phyloP scores from a whole-genome alignment of 305 asterid genomes.

The Galium porrigens region DNA sequence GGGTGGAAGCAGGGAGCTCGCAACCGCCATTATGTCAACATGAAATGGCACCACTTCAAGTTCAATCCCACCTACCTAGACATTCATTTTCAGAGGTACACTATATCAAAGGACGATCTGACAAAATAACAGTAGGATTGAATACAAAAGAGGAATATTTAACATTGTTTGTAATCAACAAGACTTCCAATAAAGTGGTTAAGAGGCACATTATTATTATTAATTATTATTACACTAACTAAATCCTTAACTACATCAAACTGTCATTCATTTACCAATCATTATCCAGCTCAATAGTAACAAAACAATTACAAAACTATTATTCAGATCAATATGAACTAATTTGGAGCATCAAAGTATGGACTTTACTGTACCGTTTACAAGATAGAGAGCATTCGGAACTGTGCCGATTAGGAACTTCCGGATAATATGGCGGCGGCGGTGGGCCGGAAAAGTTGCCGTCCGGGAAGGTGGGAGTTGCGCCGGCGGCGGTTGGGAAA shows the following conservation, averaged over 20 bases:
- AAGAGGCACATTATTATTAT: not conserved
- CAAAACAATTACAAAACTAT: not conserved
- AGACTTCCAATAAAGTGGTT: not conserved
- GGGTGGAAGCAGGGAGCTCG: conserved; percentile 26
- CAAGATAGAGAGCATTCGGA: not conserved
- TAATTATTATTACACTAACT: not conserved
- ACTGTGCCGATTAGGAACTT: not conserved
- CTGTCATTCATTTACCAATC: not conserved
- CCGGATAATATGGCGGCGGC: not conserved
- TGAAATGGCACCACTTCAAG: conserved; percentile 14
- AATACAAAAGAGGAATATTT: not conserved
- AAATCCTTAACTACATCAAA: not conserved
- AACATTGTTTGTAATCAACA: not conserved
- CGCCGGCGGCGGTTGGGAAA: not conserved
- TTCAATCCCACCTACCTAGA: conserved; percentile 5
- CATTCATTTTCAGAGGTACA: conserved; percentile 9
- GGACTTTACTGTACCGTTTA: not conserved
- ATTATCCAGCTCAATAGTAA: not conserved
- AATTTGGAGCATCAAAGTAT: not conserved
- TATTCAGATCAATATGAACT: not conserved
- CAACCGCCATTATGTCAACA: conserved; percentile 25
- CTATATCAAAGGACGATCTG: not conserved
- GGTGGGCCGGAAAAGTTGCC: not conserved
- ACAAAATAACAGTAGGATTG: not conserved
- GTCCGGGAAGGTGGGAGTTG: conserved; percentile 1